Evolutionary conservation across 140 eudicot species (phyloP).

Genomic region (Ambrosia hybrid): DNA sequence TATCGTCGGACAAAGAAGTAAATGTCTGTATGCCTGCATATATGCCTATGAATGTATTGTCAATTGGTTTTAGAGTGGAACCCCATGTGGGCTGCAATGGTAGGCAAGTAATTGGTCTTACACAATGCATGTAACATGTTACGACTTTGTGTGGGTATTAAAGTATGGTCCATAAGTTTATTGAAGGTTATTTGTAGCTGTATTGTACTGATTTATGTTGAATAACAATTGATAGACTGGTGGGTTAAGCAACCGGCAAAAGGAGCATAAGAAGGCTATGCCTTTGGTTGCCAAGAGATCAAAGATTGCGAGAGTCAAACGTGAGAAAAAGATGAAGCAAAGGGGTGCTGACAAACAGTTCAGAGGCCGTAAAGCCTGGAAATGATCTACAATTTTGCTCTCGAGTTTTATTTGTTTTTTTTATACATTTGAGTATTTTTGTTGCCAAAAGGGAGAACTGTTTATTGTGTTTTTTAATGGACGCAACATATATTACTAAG

Average conservation of each 20-base stretch:
- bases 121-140: too few species aligned
- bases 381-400: slow-evolving; percentile 37
- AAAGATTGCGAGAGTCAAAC: slow-evolving; percentile 49
- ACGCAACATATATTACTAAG: too few species aligned
- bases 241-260: slow-evolving; percentile 76
- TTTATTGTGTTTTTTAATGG: not conserved
- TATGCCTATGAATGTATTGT: too few species aligned
- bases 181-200: not conserved
- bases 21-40: too few species aligned
- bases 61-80: too few species aligned
- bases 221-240: slow-evolving; percentile 54
- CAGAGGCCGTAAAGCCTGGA: slow-evolving; percentile 97
- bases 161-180: not conserved
- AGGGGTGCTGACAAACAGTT: slow-evolving; percentile 68
- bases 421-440: not conserved
- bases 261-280: slow-evolving; percentile 83
- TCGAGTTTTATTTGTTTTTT: not conserved
- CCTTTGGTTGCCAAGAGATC: slow-evolving; percentile 79
- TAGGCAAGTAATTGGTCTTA: too few species aligned
- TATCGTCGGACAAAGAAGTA: too few species aligned
- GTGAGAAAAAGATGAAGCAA: slow-evolving; percentile 52
- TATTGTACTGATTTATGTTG: slow-evolving; percentile 4
- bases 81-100: too few species aligned
- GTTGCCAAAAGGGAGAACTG: slow-evolving; percentile 4
- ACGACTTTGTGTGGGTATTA: not conserved